Percentiles rank a stretch among this genome's conserved stretches.
Conservation (phyloP, 331 rosid species). For the Malus hybrid region DNA sequence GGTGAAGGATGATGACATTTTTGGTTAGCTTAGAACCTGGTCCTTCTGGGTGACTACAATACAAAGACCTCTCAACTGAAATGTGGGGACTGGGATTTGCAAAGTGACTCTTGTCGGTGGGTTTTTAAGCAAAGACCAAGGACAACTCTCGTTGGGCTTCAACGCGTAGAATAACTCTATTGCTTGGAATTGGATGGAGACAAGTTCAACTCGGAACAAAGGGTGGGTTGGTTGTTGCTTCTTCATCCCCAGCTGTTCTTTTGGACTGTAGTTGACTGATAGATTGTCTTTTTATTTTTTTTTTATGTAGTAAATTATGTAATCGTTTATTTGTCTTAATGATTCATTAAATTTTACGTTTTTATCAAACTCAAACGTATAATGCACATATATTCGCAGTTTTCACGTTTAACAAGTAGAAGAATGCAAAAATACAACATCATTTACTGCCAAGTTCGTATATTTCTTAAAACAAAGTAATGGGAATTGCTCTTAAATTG, state of each 20-base stretch:
- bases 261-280: not conserved
- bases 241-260: not conserved
- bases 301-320: no score
- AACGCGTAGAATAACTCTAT: not conserved
- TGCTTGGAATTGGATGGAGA: not conserved
- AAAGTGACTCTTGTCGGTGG: not conserved
- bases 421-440: no score
- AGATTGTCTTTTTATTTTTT: not conserved
- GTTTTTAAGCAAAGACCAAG: not conserved
- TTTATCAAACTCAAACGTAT: no score
- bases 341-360: no score
- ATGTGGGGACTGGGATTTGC: not conserved
- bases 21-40: not conserved
- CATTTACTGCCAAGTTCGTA: no score
- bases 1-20: not conserved
- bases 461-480: no score
- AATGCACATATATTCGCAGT: no score
- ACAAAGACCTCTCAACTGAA: slow-evolving; percentile 1
- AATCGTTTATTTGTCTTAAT: no score
- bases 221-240: no score
- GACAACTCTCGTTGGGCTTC: not conserved
- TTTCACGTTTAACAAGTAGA: no score
- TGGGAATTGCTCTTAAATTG: no score
- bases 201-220: no score
- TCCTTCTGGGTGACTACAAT: not conserved